Evolutionary conservation across 148 eudicot genomes (phyloP), one percentile per base, ranked within the genome.

Genomic region (Euryodendron excelsum): DNA sequence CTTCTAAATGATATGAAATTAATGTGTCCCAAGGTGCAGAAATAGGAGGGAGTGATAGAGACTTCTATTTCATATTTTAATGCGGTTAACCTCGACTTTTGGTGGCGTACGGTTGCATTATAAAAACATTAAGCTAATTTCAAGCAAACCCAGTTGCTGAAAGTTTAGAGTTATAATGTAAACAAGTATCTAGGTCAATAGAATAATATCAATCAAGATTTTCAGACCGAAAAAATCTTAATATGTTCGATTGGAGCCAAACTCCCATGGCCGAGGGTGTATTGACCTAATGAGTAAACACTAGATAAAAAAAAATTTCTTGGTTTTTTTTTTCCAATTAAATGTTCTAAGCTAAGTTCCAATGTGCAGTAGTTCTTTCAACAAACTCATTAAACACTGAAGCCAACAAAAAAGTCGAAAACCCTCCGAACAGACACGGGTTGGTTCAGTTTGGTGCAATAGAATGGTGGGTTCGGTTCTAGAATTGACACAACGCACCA

Each of bases 1-100:
- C 52, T 18, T 69, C 64, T 53, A 80, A 84, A 78, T 85, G 81
- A 85, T 88, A 80, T 74, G 80, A 93, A 83, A 85, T 83, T 84
- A 90, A 88, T 85, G 84, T 90, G 96, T 89, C 90, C 82, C 89
- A 88, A 87, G 91, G 91, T 85, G 82, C 98, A 90, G 94, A 88
- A 91, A 90, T 75, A 79, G 74, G n/a, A n/a, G n/a, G n/a, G 82
- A 86, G 93, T 75, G 83, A 82, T 86, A 84, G 94, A 90, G 92
- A 80, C 93, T 95, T 93, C 94, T 85, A 87, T 86, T 85, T 86
- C 86, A n/a, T 86, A 75, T 45, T 85, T 39, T 84, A 86, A 84
- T 78, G 33, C 41, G 44, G 77, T 62, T 18, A 64, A 56, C 87
- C 88, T 87, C 89, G 86, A 86, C n/a, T n/a, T 82, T 76, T 59